Evolutionary conservation across 2,329 filamentous ascomycete genomes (phyloP), one percentile per base, ranked within the genome.

Genomic region (Mollisia scopiformis): DNA sequence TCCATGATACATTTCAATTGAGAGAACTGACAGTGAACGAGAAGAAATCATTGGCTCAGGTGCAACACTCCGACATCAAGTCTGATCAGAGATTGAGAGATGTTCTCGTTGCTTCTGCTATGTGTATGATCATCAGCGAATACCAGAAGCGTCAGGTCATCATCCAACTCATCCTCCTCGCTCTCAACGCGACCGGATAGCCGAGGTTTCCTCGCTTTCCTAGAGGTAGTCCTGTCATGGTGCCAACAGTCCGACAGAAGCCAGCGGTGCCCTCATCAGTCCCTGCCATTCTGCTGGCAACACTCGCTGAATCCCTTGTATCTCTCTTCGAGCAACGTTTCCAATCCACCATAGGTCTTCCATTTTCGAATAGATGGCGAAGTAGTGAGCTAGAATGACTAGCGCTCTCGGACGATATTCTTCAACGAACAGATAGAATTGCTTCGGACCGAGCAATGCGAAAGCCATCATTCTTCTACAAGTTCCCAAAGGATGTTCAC

Each of bases 271-370:
- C 16, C 25, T 30, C 51, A 54, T 54, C 21, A 30, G 21, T 3
- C 6, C 33, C 10, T 54, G 51, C 51, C 51, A 54, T 35, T 54
- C 33, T 7, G 33, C 14, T 30, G 51, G 51, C 13, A 54, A 41
- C 7, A 30, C 16, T 28, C 21, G 23, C 23, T 25, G 33, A 19
- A 41, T 54, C 6, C 33, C 51, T 14, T 41, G 21, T 19, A 54
- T 28, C 33, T 54, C 51, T 54, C 33, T 39, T 28, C 27, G 33
- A 3, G 51, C 19, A 7, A 54, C 33, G 21, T 54, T 54, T 28
- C 70, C 67, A 33, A 74, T 68, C 73, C 72, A 74, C 73, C 72
- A 74, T 10, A 74, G 65, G 10, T 72, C 69, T 37, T 68, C 66
- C 28, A 73, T 35, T 19, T 69, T 53, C 50, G 71, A 47, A 47